phyloP scores from a whole-genome alignment of 2,329 filamentous ascomycete species.

The Aspergillus sp. region DNA sequence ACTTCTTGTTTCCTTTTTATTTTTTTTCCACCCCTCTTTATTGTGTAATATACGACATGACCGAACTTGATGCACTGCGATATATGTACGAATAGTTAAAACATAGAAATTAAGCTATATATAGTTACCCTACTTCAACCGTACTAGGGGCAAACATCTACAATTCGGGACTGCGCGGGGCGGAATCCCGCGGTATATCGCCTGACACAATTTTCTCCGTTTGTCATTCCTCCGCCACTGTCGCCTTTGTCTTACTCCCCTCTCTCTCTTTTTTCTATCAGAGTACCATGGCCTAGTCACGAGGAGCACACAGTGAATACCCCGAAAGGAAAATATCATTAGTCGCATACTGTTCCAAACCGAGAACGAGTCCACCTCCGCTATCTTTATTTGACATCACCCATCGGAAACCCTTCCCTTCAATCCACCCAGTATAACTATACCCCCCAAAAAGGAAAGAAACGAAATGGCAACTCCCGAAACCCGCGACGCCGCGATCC shows the following conservation, averaged over 20 bases:
- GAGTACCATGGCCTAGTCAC: neutral
- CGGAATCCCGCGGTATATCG: slow-evolving; percentile 5
- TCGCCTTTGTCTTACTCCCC: slow-evolving; percentile 1
- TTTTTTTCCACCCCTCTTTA: neutral
- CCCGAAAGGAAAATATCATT: too few species aligned
- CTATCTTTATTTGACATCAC: neutral
- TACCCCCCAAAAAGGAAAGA: neutral
- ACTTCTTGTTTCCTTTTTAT: neutral
- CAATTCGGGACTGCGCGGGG: neutral
- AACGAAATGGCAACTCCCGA: slow-evolving; percentile 17
- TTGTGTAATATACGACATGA: slow-evolving; percentile 25
- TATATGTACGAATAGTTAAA: slow-evolving; percentile 25
- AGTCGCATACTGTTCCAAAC: too few species aligned
- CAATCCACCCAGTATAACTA: neutral
- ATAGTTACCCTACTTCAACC: neutral
- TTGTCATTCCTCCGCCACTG: slow-evolving; percentile 1
- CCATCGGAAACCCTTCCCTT: slow-evolving; percentile 1
- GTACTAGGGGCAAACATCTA: neutral
- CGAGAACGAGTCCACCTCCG: neutral
- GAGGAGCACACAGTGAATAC: neutral
- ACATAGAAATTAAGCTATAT: slow-evolving; percentile 11
- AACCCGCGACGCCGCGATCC: slow-evolving; percentile 33
- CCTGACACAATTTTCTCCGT: slow-evolving; percentile 10
- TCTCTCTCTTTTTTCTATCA: neutral
- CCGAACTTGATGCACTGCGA: slow-evolving; percentile 9